phyloP scores from a whole-genome alignment of 345 rosid genomes.

The Aegle marmelos region DNA sequence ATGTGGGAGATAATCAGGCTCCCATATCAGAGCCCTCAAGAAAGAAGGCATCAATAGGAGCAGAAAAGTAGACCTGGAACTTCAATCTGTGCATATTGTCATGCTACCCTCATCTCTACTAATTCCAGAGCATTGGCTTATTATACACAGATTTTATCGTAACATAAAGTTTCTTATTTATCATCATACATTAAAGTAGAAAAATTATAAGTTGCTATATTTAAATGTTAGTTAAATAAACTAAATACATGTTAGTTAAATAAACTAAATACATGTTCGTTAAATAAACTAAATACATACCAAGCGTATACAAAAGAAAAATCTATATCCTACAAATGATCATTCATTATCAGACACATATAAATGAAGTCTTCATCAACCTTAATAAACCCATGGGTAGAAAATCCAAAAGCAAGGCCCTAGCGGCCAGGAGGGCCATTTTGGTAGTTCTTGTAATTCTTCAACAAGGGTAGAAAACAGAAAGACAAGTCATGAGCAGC shows the following conservation, averaged over 20 bases:
- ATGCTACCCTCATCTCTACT: background rate
- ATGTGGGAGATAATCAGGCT: background rate
- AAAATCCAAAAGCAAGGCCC: background rate
- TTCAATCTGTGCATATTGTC: background rate
- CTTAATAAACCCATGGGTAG: background rate
- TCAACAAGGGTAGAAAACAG: background rate
- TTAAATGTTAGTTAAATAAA: background rate
- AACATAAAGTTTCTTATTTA: background rate
- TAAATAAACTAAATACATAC: background rate
- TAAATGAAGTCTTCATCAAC: background rate
- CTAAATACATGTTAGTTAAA: background rate
- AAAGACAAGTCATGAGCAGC: too few species aligned
- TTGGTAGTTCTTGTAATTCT: background rate
- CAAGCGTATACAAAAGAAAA: background rate
- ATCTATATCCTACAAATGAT: background rate
- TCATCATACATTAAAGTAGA: background rate
- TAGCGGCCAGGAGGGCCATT: background rate
- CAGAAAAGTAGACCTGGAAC: background rate
- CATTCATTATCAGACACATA: background rate
- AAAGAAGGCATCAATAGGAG: background rate
- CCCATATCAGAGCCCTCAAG: background rate
- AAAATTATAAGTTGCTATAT: background rate
- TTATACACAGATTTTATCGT: background rate
- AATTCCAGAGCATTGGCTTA: slow-evolving; percentile 10
- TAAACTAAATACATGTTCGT: background rate